Evolutionary conservation across 495 filamentous ascomycete species (phyloP), one percentile per base, ranked within the genome.

Genomic region (Bombardia bombarda): DNA sequence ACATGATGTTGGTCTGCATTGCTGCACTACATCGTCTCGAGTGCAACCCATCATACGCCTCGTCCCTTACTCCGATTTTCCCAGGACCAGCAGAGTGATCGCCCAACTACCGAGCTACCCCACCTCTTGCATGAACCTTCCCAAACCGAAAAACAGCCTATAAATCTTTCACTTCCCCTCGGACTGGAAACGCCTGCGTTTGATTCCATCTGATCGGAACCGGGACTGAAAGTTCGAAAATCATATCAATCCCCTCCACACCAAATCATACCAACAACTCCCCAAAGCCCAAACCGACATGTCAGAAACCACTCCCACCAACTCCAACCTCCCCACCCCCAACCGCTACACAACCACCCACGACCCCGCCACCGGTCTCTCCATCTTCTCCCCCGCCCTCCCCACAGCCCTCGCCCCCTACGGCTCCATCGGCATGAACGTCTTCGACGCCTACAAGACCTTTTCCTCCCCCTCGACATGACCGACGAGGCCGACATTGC

Each of bases 311-410:
- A 12, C 4, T 31, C 23, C 16, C 38, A 12, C 5, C 10, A 18
- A n/a, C 20, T 32, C 35, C 19, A n/a, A n/a, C n/a, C 25, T 45
- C 7, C 25, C 22, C 40, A 39, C 55, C 17, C 66, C 66, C 45
- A 60, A 60, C 46, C 63, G 66, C 33, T 66, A 65, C 47, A 67
- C 66, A 26, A 70, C 66, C 21, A 69, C 66, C 24, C 68, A 72
- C 62, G 57, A 53, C 49, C 30, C 45, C 7, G 39, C 49, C 32
- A 64, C 69, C 21, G 63, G 65, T 53, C 49, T 60, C 38, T 54
- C 69, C 18, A 51, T 69, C 24, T 73, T 70, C 42, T 42, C 57
- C 26, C 46, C 57, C 0, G 54, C 62, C 46, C 28, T 73, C 32
- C 60, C 63, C 7, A 47, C 60, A 22, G 55, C 58, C 25, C 55